Conservation (phyloP, 768 basidiomycete species). For the Phaeotremella fagi region DNA sequence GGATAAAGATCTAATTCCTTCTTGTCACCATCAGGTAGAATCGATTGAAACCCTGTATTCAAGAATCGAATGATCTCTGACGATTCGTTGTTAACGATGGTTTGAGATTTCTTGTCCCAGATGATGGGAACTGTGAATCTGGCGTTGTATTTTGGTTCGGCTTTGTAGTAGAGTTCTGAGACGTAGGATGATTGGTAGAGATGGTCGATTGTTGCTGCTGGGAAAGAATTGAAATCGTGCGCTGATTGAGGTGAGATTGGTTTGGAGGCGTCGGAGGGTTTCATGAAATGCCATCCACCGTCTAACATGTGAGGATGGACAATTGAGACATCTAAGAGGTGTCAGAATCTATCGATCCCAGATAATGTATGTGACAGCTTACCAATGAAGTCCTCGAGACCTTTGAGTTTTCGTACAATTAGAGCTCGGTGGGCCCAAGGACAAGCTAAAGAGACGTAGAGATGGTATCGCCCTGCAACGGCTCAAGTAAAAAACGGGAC, state of each 20-base stretch:
- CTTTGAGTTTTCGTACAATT: constrained; percentile 85
- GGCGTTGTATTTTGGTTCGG: constrained; percentile 65
- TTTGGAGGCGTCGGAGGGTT: constrained; percentile 55
- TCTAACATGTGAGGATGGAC: constrained; percentile 83
- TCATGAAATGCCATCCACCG: constrained; percentile 82
- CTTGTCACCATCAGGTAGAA: constrained; percentile 58
- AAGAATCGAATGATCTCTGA: constrained; percentile 90
- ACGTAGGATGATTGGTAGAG: constrained; percentile 65
- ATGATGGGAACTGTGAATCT: constrained; percentile 52
- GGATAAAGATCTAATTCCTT: constrained; percentile 70
- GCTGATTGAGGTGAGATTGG: constrained; percentile 22
- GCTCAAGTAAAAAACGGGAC: not conserved
- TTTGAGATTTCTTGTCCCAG: constrained; percentile 83
- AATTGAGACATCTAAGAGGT: constrained; percentile 61
- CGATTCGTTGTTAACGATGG: constrained; percentile 89
- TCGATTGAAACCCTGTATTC: constrained; percentile 71
- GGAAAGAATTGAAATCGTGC: constrained; percentile 48
- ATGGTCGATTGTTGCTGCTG: constrained; percentile 71
- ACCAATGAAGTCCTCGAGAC: constrained; percentile 79
- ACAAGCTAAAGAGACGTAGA: constrained; percentile 77
- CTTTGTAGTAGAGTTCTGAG: constrained; percentile 78
- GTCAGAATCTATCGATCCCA: not conserved
- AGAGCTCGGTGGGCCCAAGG: constrained; percentile 89
- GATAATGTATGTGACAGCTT: constrained; percentile 41
- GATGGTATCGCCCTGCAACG: constrained; percentile 72